Evolutionary conservation across 768 basidiomycete genomes (phyloP).

Genomic region (Amanita phalloides): DNA sequence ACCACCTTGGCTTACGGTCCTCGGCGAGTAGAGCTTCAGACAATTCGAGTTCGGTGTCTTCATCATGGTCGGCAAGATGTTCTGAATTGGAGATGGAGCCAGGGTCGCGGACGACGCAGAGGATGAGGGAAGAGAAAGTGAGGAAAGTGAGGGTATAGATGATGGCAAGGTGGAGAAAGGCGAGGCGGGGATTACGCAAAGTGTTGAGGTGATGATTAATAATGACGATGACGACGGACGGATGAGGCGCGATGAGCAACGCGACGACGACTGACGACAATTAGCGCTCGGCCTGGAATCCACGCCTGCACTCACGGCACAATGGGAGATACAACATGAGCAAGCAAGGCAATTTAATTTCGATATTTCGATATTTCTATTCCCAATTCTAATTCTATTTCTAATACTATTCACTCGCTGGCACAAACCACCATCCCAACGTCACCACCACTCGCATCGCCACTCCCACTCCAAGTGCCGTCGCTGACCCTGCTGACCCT

Average conservation of each 20-base stretch:
- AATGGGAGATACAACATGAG: slow-evolving; percentile 41
- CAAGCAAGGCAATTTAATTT: too few relatives aligned
- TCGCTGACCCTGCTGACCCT: slow-evolving; percentile 31
- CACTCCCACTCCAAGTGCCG: slow-evolving; percentile 34
- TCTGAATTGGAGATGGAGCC: slow-evolving; percentile 37
- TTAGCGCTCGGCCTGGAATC: too few relatives aligned
- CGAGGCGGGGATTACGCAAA: slow-evolving; percentile 32
- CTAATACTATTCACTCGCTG: slow-evolving; percentile 4
- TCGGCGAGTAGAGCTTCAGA: slow-evolving; percentile 48
- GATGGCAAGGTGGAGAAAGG: slow-evolving; percentile 42
- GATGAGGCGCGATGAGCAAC: slow-evolving; percentile 63
- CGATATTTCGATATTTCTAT: too few relatives aligned
- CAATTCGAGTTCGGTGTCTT: slow-evolving; percentile 30
- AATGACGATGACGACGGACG: slow-evolving; percentile 59
- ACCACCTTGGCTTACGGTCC: slow-evolving; percentile 54
- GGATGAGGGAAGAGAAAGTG: slow-evolving; percentile 61
- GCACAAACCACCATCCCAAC: slow-evolving; percentile 1
- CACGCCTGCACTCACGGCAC: slow-evolving; percentile 25
- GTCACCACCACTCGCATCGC: slow-evolving; percentile 32
- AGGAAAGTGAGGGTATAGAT: slow-evolving; percentile 61
- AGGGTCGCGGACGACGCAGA: slow-evolving; percentile 66
- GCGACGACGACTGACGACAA: slow-evolving; percentile 26
- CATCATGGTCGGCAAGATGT: slow-evolving; percentile 13
- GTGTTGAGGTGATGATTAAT: slow-evolving; percentile 55
- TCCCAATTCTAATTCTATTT: slow-evolving; percentile 22